Evolutionary conservation across 208 protist species (phyloP), one percentile per base, ranked within the genome.

Genomic region (Leishmania martiniquensis): DNA sequence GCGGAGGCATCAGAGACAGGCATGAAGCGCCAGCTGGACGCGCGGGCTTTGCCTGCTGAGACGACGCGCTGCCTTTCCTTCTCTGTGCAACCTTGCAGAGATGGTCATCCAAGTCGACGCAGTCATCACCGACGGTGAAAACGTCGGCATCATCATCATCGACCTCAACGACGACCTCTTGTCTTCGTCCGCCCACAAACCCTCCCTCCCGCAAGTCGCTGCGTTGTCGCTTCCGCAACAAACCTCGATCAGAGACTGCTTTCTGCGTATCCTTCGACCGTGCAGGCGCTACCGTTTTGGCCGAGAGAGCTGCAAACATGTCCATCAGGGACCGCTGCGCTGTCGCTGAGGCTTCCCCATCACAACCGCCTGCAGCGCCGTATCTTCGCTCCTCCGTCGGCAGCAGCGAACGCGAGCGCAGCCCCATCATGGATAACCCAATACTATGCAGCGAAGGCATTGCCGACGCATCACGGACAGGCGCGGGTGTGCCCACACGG

Each of bases 391-490:
- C 34, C 44, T 74, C 42, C 29, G 37, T 47, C 42, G 52, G 20
- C 39, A 12, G 57, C 45, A 47, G 57, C 0, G 59, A 15, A 52
- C 52, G 39, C 59, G 60, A 17, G 17, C 71, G 75, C 4, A 82
- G 73, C 4, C 72, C 82, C 47, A 80, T 76, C 22, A 82, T 80
- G 42, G 77, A 76, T 49, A 85, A 57, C 13, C 55, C 77, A 44
- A 85, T 59, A 1, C 75, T 57, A 44, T 68, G 81, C 47, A 85
- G 72, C 32, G 81, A 70, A 44, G 80, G 80, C 80, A 83, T 83
- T 10, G 74, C 49, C 57, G 72, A 42, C n/a, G 17, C 47, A n/a
- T 42, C n/a, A 25, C 42, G 9, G 9, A 42, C 22, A 34, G 25
- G 34, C 2, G 20, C 54, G 6, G 68, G 49, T 42, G 47, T 25